Evolutionary conservation across 2,329 filamentous ascomycete species (phyloP), one percentile per base, ranked within the genome.

Genomic region (Xylogone sp.): DNA sequence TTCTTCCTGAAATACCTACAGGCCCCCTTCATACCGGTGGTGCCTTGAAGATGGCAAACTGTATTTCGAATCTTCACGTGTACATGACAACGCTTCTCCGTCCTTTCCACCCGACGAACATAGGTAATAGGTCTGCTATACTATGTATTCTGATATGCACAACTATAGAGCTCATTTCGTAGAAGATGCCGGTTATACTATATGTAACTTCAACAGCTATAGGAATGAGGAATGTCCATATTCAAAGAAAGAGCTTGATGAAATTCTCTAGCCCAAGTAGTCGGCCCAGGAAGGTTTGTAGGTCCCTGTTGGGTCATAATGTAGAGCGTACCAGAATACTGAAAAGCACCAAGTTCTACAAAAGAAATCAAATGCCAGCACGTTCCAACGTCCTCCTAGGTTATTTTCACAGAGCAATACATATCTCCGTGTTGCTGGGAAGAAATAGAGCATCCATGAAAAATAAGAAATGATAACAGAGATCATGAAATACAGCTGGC

Each of bases 41-140:
- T 31, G 27, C 27, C 7, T 31, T 7, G 27, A 13, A 31, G 52
- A 66, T 3, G 68, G 67, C 9, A 64, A 68, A 3, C 68, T 74
- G 22, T 62, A 68, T 22, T 61, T 71, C 45, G 71, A 74, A 49
- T 62, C 66, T 10, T 67, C 65, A 13, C 57, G 67, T 9, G 69
- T 71, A 18, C 66, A 69, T 24, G 68, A 69, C 59, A 74, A 74
- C 53, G 68, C 51, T 1, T 62, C 59, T 20, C 59, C 58, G 1
- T 60, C 73, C 62, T 73, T 74, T 58, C 71, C 70, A 2, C 65
- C 71, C 0, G 67, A 70, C 27, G 58, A 63, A n/a, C n/a, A n/a
- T n/a, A n/a, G n/a, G n/a, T n/a, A n/a, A n/a, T n/a, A n/a, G n/a
- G n/a, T n/a, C n/a, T n/a, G n/a, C n/a, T n/a, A n/a, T n/a, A n/a